These are phyloP conservation scores for Colletotrichum ledebouriae DNA, from an alignment of 2,329 filamentous ascomycete species.

Conservation along the genomic window DNA sequence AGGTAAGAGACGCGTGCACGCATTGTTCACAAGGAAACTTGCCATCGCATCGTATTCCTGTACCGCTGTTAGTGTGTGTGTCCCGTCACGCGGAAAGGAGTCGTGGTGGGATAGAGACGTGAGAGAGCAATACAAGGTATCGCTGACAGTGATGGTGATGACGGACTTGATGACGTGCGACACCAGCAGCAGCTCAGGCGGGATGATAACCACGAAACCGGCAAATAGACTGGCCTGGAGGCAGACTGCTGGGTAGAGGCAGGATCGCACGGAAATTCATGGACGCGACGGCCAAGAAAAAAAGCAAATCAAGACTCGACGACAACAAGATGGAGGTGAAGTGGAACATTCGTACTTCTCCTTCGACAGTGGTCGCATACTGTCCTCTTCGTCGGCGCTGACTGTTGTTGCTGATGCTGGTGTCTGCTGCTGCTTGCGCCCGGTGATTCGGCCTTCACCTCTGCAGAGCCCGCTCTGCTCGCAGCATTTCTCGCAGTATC, in stretches of 20 bases:
- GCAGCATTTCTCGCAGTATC: slow-evolving; percentile 42
- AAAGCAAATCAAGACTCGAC: slow-evolving; percentile 14
- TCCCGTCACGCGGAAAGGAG: background rate
- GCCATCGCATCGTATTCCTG: slow-evolving; percentile 62
- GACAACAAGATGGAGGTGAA: slow-evolving; percentile 25
- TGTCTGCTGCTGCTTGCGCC: slow-evolving; percentile 29
- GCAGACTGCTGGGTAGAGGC: slow-evolving; percentile 42
- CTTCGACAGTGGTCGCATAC: slow-evolving; percentile 62
- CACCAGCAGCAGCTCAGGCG: slow-evolving; percentile 20
- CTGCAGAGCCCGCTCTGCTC: slow-evolving; percentile 42
- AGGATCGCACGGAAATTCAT: slow-evolving; percentile 44
- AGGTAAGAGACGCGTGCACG: slow-evolving; percentile 68
- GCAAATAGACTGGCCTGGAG: slow-evolving; percentile 40
- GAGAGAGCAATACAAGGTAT: background rate
- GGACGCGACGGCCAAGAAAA: slow-evolving; percentile 16
- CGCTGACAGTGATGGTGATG: slow-evolving; percentile 4
- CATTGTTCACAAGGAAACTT: slow-evolving; percentile 71
- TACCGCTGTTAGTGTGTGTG: background rate
- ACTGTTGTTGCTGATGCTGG: slow-evolving; percentile 36
- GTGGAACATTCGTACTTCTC: slow-evolving; percentile 53
- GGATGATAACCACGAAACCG: slow-evolving; percentile 35
- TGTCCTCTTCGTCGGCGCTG: slow-evolving; percentile 50
- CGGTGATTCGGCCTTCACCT: slow-evolving; percentile 42
- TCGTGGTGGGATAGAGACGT: slow-evolving; percentile 15
- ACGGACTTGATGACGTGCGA: slow-evolving; percentile 36